phyloP scores from a whole-genome alignment of 805 yeast genomes.

The Cephaloascus albidus region DNA sequence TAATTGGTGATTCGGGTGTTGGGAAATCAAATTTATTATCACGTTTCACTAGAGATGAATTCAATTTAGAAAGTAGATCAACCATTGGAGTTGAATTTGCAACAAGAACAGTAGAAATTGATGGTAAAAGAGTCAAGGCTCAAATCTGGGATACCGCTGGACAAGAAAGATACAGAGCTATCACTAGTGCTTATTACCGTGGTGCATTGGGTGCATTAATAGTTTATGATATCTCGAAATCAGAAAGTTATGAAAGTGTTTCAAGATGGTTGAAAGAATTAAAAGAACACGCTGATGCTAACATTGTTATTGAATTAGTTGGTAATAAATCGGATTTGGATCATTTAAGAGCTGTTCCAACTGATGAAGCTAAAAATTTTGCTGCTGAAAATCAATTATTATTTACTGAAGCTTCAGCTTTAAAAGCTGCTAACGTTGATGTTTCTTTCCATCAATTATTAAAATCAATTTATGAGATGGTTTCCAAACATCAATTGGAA shows the following conservation, averaged over 20 bases:
- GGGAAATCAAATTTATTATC: conserved; percentile 92
- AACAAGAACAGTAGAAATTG: conserved; percentile 85
- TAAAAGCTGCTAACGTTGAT: conserved; percentile 91
- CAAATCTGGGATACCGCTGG: conserved; percentile 99
- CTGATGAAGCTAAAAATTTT: conserved; percentile 93
- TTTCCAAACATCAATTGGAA: conserved; percentile 86
- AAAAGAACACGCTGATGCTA: conserved; percentile 87
- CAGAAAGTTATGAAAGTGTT: conserved; percentile 78
- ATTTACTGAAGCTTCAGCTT: conserved; percentile 94
- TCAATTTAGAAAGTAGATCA: conserved; percentile 86
- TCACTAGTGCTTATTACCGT: conserved; percentile 93
- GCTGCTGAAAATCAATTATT: conserved; percentile 87
- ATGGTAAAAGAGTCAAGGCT: conserved; percentile 76
- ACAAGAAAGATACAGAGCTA: conserved; percentile 96
- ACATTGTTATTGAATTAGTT: conserved; percentile 87
- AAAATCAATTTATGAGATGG: conserved; percentile 90
- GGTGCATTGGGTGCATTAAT: conserved; percentile 98
- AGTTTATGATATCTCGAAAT: conserved; percentile 90
- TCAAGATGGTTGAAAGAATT: conserved; percentile 87
- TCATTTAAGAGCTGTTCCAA: conserved; percentile 92
- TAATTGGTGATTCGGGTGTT: conserved; percentile 96
- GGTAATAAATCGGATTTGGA: conserved; percentile 89
- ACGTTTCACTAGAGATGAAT: conserved; percentile 92
- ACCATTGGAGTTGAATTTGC: conserved; percentile 99
- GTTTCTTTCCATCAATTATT: conserved; percentile 87